Percentiles rank a stretch among this genome's conserved stretches.
Evolutionary conservation across 1,284 basidiomycete species (phyloP).

Genomic region (Anthracocystis panici-leucophaei): DNA sequence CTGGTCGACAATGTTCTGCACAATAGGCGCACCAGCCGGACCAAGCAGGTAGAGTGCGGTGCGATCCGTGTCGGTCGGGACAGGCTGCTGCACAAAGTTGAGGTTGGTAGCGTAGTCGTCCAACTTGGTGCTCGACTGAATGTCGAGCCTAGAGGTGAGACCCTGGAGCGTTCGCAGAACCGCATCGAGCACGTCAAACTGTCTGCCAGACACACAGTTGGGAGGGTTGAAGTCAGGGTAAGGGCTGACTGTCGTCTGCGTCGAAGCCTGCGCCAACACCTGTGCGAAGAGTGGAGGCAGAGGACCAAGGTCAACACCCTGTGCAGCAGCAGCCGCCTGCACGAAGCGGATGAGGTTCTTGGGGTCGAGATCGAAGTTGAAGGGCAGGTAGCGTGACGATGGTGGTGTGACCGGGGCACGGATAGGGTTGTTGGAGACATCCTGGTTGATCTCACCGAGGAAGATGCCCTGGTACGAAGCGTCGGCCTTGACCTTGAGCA

Average conservation of each 20-base stretch:
- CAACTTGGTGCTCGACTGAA: conserved; percentile 56
- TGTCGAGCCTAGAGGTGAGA: conserved; percentile 74
- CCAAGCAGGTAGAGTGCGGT: conserved; percentile 79
- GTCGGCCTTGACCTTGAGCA: conserved; percentile 75
- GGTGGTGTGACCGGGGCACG: conserved; percentile 76
- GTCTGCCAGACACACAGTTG: conserved; percentile 75
- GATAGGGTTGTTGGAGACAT: conserved; percentile 74
- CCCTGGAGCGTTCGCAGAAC: conserved; percentile 77
- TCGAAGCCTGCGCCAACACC: conserved; percentile 75
- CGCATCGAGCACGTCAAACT: conserved; percentile 72
- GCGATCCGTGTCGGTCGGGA: conserved; percentile 77
- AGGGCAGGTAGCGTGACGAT: conserved; percentile 76
- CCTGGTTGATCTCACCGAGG: conserved; percentile 72
- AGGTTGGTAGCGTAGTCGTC: conserved; percentile 73
- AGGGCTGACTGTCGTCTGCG: conserved; percentile 75
- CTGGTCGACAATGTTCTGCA: conserved; percentile 78
- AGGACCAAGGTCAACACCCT: conserved; percentile 77
- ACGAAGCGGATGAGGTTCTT: conserved; percentile 77
- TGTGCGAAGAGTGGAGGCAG: conserved; percentile 76
- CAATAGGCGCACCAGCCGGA: conserved; percentile 74
- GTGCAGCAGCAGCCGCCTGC: conserved; percentile 74
- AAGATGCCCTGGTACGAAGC: conserved; percentile 72
- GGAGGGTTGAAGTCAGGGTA: conserved; percentile 66
- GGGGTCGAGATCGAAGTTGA: conserved; percentile 78
- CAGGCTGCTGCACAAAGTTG: conserved; percentile 76